A percentile compares a stretch with the other conserved stretches of the same genome.
phyloP scores from a whole-genome alignment of 257 asterid genomes.

The Solanum chiquidenum region DNA sequence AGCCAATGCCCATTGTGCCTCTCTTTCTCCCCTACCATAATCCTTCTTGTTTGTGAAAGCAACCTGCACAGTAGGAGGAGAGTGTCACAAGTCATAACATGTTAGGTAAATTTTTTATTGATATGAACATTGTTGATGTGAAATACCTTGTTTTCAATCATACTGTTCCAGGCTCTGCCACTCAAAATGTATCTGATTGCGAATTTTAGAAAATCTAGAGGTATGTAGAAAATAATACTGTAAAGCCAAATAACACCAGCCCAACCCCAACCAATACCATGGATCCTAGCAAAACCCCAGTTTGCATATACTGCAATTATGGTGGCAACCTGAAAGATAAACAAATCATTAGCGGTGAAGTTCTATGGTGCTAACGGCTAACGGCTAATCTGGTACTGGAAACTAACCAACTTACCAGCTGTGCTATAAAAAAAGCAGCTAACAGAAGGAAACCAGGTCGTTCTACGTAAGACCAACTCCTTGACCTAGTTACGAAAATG shows the following conservation, averaged over 20 bases:
- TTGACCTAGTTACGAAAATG: constrained; percentile 49
- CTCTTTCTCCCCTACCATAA: constrained; percentile 47
- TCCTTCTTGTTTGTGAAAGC: constrained; percentile 51
- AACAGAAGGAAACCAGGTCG: constrained; percentile 48
- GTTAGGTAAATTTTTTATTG: not conserved
- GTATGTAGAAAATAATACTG: constrained; percentile 38
- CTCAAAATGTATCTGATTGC: constrained; percentile 22
- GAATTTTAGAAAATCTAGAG: constrained; percentile 39
- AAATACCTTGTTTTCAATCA: constrained; percentile 32
- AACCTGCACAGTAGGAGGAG: constrained; percentile 11
- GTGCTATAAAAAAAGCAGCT: constrained; percentile 31
- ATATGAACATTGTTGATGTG: not conserved
- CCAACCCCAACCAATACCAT: constrained; percentile 58
- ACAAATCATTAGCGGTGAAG: not conserved
- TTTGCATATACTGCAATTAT: constrained; percentile 34
- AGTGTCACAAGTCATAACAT: not conserved
- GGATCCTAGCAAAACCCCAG: constrained; percentile 42
- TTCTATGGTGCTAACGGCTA: not conserved
- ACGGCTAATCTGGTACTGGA: not conserved
- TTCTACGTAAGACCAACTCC: constrained; percentile 49
- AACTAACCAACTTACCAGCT: constrained; percentile 21
- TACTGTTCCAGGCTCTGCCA: constrained; percentile 39
- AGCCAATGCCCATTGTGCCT: constrained; percentile 49
- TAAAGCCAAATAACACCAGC: constrained; percentile 51
- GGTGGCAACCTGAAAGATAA: constrained; percentile 25